These are phyloP conservation scores for Saposhnikovia divaricata DNA, from an alignment of 129 eudicot species.

Conservation along the genomic window DNA sequence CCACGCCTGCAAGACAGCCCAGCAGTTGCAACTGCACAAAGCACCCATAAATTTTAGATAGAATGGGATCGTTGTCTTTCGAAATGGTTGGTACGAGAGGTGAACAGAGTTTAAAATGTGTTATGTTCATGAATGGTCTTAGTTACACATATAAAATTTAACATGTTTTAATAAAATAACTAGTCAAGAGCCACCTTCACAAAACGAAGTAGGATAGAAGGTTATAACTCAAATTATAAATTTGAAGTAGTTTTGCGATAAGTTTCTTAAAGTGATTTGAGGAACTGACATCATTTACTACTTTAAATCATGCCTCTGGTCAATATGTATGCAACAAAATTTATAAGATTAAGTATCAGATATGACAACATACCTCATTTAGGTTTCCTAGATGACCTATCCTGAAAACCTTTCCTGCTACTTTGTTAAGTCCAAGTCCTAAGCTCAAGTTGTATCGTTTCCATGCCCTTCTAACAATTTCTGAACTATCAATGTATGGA, in stretches of 20 bases:
- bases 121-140: not conserved
- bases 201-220: not conserved
- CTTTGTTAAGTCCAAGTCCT: conserved; percentile 89
- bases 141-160: not conserved
- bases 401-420: conserved; percentile 96
- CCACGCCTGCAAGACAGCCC: conserved; percentile 98
- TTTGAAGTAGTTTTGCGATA: not conserved
- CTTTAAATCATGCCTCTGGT: not conserved
- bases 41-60: not conserved
- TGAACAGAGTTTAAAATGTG: not conserved
- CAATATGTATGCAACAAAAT: not conserved
- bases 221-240: not conserved
- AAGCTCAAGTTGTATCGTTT: conserved; percentile 82
- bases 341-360: not conserved
- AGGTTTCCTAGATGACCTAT: conserved; percentile 94
- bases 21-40: conserved; percentile 73
- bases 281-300: not conserved
- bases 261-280: not conserved
- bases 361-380: conserved; percentile 51
- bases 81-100: not conserved
- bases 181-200: not conserved
- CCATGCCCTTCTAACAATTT: conserved; percentile 84
- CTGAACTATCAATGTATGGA: conserved; percentile 79
- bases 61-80: not conserved
- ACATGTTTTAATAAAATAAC: no score